Conservation (phyloP, 345 rosid genomes). For the Murraya paniculata region DNA sequence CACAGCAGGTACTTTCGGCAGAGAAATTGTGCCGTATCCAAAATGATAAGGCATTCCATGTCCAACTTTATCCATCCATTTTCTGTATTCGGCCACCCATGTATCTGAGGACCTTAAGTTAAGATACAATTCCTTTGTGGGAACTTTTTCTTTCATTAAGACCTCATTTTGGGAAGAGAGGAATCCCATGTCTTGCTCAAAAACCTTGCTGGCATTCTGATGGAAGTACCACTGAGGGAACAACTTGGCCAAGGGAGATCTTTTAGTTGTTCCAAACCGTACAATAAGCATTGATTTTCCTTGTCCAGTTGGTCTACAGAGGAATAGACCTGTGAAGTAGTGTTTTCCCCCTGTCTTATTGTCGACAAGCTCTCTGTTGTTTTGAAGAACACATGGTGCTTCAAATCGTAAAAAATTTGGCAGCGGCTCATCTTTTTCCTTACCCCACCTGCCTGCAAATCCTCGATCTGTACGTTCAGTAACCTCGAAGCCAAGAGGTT, state of each 20-base stretch:
- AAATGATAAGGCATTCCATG: slow-evolving; percentile 98
- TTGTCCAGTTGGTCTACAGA: slow-evolving; percentile 94
- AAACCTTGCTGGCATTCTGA: slow-evolving; percentile 80
- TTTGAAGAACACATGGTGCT: slow-evolving; percentile 83
- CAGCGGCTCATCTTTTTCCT: slow-evolving; percentile 49
- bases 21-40: slow-evolving; percentile 68
- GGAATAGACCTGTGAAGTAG: slow-evolving; percentile 75
- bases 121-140: slow-evolving; percentile 75
- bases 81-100: slow-evolving; percentile 88
- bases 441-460: slow-evolving; percentile 91
- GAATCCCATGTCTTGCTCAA: slow-evolving; percentile 97
- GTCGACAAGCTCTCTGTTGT: slow-evolving; percentile 57
- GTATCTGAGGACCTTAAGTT: slow-evolving; percentile 81
- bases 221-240: slow-evolving; percentile 86
- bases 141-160: slow-evolving; percentile 73
- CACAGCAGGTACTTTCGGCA: slow-evolving; percentile 69
- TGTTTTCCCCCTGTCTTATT: slow-evolving; percentile 60
- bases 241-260: slow-evolving; percentile 42
- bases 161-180: slow-evolving; percentile 86
- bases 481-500: slow-evolving; percentile 70
- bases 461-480: slow-evolving; percentile 70
- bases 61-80: slow-evolving; percentile 98
- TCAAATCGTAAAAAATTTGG: slow-evolving; percentile 60
- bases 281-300: slow-evolving; percentile 96
- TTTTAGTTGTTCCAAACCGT: slow-evolving; percentile 72